Percentiles rank a stretch among this genome's conserved stretches.
phyloP scores from a whole-genome alignment of 768 basidiomycete species.

The Termitomyces sp. region DNA sequence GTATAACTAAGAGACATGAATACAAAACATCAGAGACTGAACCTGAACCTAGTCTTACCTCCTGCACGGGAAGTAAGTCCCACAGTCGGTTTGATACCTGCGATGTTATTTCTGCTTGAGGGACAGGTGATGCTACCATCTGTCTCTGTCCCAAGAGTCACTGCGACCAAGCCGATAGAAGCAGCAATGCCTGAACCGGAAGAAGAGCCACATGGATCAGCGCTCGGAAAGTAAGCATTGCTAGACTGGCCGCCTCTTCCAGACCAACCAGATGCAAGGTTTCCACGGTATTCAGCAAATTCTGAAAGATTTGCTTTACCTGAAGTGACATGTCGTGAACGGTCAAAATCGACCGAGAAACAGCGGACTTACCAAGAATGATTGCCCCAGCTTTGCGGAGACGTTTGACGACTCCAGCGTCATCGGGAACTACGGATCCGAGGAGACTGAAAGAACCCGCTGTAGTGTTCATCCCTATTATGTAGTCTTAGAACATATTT shows the following conservation, averaged over 20 bases:
- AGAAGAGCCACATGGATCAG: constrained; percentile 54
- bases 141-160: constrained; percentile 45
- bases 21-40: neutral
- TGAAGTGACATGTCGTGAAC: constrained; percentile 7
- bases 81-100: constrained; percentile 57
- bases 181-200: constrained; percentile 54
- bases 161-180: constrained; percentile 47
- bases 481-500: neutral
- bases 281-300: constrained; percentile 5
- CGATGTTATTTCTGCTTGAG: constrained; percentile 46
- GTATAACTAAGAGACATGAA: constrained; percentile 35
- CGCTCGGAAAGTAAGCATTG: constrained; percentile 44
- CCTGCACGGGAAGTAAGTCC: constrained; percentile 57
- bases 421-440: constrained; percentile 38
- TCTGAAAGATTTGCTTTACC: constrained; percentile 56
- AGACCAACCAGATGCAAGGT: constrained; percentile 43
- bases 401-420: constrained; percentile 40
- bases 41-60: constrained; percentile 26
- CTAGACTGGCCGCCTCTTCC: constrained; percentile 49
- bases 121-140: constrained; percentile 55
- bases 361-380: constrained; percentile 29
- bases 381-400: constrained; percentile 40
- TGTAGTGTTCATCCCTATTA: constrained; percentile 40
- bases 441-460: constrained; percentile 40
- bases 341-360: neutral